Conservation (phyloP, 2,329 filamentous ascomycete species). For the Mariannaea elegans region DNA sequence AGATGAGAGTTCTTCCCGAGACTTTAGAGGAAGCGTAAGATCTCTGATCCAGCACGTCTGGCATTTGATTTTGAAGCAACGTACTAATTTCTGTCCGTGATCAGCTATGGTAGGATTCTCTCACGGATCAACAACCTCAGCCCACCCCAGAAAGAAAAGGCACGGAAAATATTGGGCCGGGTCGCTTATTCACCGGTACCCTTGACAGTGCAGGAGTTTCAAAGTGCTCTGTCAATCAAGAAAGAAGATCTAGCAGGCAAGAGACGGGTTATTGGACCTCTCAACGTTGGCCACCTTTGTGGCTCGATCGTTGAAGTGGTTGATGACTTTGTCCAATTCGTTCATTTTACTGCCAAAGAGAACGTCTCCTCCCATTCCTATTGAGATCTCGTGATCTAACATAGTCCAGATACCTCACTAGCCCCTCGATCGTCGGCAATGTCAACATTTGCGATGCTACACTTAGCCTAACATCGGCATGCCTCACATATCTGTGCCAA, state of each 20-base stretch:
- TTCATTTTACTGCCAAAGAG: slow-evolving; percentile 25
- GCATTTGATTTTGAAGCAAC: slow-evolving; percentile 25
- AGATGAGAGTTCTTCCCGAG: slow-evolving; percentile 18
- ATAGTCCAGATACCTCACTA: slow-evolving; percentile 6
- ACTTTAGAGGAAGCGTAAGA: slow-evolving; percentile 7
- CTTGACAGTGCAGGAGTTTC: slow-evolving; percentile 12
- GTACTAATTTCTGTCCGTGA: not conserved
- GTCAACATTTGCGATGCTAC: not conserved
- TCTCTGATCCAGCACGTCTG: slow-evolving; percentile 11
- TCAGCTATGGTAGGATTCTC: slow-evolving; percentile 3
- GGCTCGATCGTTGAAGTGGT: slow-evolving; percentile 22
- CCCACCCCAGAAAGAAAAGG: not conserved
- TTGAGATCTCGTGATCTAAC: not conserved
- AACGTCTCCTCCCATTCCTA: not conserved
- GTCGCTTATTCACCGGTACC: slow-evolving; percentile 11
- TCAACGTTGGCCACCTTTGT: slow-evolving; percentile 9
- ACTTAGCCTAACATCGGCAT: not conserved
- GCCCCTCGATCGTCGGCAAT: not conserved
- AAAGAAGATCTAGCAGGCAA: not conserved
- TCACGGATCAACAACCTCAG: not conserved
- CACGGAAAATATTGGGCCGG: slow-evolving; percentile 13
- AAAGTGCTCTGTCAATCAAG: slow-evolving; percentile 10
- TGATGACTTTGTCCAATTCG: slow-evolving; percentile 18
- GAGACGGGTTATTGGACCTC: not conserved
- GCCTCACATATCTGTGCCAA: slow-evolving; percentile 2